These are phyloP conservation scores for Apiospora aurea DNA, from an alignment of 2,329 filamentous ascomycete species.

Conservation along the genomic window DNA sequence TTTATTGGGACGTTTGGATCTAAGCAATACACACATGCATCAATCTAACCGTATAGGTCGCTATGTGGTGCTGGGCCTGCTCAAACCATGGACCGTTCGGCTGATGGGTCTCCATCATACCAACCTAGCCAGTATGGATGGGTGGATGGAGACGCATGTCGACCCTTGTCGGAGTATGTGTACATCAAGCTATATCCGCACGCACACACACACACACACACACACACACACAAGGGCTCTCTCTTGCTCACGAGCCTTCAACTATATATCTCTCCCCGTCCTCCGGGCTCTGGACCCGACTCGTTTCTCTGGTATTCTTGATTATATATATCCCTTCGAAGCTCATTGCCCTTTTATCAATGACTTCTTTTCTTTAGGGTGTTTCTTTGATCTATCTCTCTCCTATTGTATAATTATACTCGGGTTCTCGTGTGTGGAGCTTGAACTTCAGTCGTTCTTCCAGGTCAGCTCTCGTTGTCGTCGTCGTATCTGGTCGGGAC, in stretches of 20 bases:
- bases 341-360: conserved; percentile 45
- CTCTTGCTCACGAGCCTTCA: conserved; percentile 30
- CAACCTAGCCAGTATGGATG: neutral
- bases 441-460: conserved; percentile 26
- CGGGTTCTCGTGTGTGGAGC: conserved; percentile 29
- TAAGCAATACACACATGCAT: conserved; percentile 34
- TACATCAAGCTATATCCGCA: conserved; percentile 22
- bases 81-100: conserved; percentile 18
- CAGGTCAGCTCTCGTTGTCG: conserved; percentile 19
- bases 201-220: conserved; percentile 25
- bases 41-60: conserved; percentile 19
- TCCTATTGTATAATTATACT: conserved; percentile 41
- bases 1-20: conserved; percentile 36
- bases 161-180: conserved; percentile 27
- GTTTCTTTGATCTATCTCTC: conserved; percentile 33
- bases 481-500: conserved; percentile 18
- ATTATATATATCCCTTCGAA: conserved; percentile 34
- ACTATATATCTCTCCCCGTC: conserved; percentile 27
- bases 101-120: conserved; percentile 19
- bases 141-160: conserved; percentile 23
- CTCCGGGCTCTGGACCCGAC: conserved; percentile 22
- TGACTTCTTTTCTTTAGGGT: conserved; percentile 49
- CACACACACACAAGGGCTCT: conserved; percentile 26
- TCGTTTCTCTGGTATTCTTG: conserved; percentile 16
- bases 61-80: conserved; percentile 14